Evolutionary conservation across 345 rosid genomes (phyloP).

Genomic region (Clausena lansium): DNA sequence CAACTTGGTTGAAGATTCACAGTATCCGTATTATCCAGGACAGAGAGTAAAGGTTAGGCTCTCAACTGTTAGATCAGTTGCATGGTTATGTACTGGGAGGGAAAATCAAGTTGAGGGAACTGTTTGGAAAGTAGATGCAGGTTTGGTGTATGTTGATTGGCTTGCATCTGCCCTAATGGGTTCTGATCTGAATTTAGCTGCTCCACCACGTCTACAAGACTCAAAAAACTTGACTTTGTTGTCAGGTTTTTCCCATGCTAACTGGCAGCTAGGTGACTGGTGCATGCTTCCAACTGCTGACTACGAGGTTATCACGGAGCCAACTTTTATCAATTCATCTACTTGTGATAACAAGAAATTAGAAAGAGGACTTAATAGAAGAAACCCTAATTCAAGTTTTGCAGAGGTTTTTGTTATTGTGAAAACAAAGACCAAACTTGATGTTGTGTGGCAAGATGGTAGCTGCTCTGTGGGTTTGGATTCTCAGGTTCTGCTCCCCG

Average conservation of each 20-base stretch:
- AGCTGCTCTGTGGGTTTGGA: slow-evolving; percentile 50
- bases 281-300: slow-evolving; percentile 56
- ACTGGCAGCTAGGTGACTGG: slow-evolving; percentile 98
- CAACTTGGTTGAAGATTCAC: slow-evolving; percentile 66
- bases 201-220: slow-evolving; percentile 56
- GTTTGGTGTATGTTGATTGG: slow-evolving; percentile 77
- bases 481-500: slow-evolving; percentile 58
- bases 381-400: slow-evolving; percentile 20
- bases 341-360: slow-evolving; percentile 23
- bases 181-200: slow-evolving; percentile 32
- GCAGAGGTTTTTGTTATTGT: slow-evolving; percentile 55
- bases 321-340: slow-evolving; percentile 20
- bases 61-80: slow-evolving; percentile 45
- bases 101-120: slow-evolving; percentile 64
- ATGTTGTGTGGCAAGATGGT: slow-evolving; percentile 90
- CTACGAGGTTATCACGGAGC: slow-evolving; percentile 22
- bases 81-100: slow-evolving; percentile 82
- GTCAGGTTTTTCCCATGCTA: slow-evolving; percentile 64
- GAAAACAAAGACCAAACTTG: slow-evolving; percentile 63
- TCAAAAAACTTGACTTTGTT: slow-evolving; percentile 57
- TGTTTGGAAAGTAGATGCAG: slow-evolving; percentile 60
- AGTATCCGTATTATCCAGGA: slow-evolving; percentile 72
- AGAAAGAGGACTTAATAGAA: slow-evolving; percentile 39
- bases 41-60: slow-evolving; percentile 69
- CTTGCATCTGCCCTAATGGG: slow-evolving; percentile 51